A percentile compares a stretch with the other conserved stretches of the same genome.
Evolutionary conservation across 495 filamentous ascomycete genomes (phyloP).

Genomic region (Penicillium egyptiacum): DNA sequence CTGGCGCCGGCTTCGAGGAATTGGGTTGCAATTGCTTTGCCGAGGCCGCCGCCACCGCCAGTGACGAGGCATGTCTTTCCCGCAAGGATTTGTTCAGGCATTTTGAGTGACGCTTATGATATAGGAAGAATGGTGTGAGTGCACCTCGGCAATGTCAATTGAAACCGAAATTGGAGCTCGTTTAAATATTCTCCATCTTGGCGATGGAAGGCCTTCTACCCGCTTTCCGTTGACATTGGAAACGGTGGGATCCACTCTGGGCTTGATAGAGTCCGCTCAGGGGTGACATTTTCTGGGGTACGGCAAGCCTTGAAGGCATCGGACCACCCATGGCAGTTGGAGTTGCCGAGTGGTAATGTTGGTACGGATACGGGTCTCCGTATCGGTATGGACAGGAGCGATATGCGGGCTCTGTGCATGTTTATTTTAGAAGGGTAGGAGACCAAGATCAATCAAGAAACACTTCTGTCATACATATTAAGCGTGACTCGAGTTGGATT

Average conservation of each 20-base stretch:
- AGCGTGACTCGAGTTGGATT: background rate
- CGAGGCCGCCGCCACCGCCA: constrained; percentile 45
- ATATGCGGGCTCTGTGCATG: background rate
- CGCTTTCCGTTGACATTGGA: constrained; percentile 14
- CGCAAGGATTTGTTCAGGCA: constrained; percentile 27
- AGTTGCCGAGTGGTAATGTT: constrained; percentile 14
- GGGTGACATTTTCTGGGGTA: constrained; percentile 11
- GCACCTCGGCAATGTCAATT: background rate
- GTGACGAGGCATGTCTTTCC: constrained; percentile 46
- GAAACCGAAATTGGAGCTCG: background rate
- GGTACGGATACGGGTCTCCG: constrained; percentile 1
- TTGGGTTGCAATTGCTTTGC: constrained; percentile 41
- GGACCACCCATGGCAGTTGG: constrained; percentile 7
- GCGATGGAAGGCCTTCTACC: constrained; percentile 13
- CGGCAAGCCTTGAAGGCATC: background rate
- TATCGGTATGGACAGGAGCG: background rate
- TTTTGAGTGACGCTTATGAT: constrained; percentile 3
- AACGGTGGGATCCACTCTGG: constrained; percentile 7
- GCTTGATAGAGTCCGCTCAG: constrained; percentile 7
- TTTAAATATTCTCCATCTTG: constrained; percentile 10
- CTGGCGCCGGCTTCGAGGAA: constrained; percentile 41
- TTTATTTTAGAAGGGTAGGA: background rate
- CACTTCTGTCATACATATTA: background rate
- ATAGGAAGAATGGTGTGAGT: background rate
- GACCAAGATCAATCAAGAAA: background rate